phyloP scores from a whole-genome alignment of 2,329 filamentous ascomycete genomes.

The Clonostachys sp. region DNA sequence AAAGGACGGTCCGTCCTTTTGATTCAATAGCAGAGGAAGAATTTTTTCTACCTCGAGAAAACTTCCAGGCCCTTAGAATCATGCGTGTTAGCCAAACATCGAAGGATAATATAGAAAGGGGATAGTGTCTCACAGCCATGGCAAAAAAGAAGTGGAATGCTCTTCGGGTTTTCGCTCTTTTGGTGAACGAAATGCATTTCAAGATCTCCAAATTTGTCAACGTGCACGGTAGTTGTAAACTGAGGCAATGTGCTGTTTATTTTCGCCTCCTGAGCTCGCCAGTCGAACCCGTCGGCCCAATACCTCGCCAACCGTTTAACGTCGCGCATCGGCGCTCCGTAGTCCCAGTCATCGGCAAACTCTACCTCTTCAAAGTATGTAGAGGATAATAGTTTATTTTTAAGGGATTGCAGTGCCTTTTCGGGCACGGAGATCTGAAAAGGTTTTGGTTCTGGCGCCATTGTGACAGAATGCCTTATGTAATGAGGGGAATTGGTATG shows the following conservation, averaged over 20 bases:
- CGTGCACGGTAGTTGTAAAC: constrained; percentile 40
- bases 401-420: constrained; percentile 16
- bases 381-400: constrained; percentile 20
- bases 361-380: constrained; percentile 19
- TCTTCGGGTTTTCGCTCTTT: constrained; percentile 38
- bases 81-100: neutral
- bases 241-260: constrained; percentile 54
- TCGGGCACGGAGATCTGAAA: constrained; percentile 28
- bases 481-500: too few species aligned
- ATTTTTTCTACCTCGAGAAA: constrained; percentile 64
- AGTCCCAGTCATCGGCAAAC: constrained; percentile 24
- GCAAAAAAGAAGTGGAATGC: constrained; percentile 63
- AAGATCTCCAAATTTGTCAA: constrained; percentile 52
- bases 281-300: constrained; percentile 51
- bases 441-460: constrained; percentile 17
- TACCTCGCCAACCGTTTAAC: constrained; percentile 25
- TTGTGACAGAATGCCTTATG: neutral
- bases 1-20: constrained; percentile 33
- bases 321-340: constrained; percentile 21
- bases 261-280: constrained; percentile 52
- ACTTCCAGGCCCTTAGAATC: constrained; percentile 52
- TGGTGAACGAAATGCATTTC: constrained; percentile 63
- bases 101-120: neutral
- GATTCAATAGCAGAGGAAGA: constrained; percentile 38
- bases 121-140: constrained; percentile 51